phyloP scores from a whole-genome alignment of 1,284 basidiomycete species.

The Heimioporus retisporus region DNA sequence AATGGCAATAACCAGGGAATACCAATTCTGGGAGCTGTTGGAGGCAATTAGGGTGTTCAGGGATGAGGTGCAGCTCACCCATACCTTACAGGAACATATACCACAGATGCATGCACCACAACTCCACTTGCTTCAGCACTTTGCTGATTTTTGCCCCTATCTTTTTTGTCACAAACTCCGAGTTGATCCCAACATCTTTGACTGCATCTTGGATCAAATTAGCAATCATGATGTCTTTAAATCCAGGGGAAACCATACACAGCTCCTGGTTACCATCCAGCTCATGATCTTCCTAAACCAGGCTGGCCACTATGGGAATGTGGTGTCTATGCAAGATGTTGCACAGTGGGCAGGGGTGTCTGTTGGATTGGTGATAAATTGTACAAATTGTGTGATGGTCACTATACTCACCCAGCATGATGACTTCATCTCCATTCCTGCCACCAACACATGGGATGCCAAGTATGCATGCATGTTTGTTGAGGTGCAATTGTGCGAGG shows the following conservation, averaged over 20 bases:
- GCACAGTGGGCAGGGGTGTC: conserved; percentile 39
- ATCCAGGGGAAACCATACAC: conserved; percentile 40
- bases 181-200: neutral
- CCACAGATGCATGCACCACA: no score
- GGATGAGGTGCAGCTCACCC: no score
- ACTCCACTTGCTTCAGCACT: no score
- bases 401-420: conserved; percentile 8
- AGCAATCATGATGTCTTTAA: conserved; percentile 39
- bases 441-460: neutral
- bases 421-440: neutral
- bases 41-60: no score
- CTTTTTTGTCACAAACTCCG: no score
- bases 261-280: conserved; percentile 47
- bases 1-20: no score
- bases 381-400: conserved; percentile 8
- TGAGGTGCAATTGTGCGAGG: neutral
- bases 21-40: no score
- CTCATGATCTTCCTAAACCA: conserved; percentile 25
- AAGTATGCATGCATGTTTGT: neutral
- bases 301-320: conserved; percentile 1
- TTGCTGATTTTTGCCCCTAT: no score
- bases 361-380: conserved; percentile 11
- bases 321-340: conserved; percentile 29
- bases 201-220: conserved; percentile 9
- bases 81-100: no score